A percentile compares a stretch with the other conserved stretches of the same genome.
Conservation (phyloP, 306 rosid genomes). For the Gastrolobium villosum region DNA sequence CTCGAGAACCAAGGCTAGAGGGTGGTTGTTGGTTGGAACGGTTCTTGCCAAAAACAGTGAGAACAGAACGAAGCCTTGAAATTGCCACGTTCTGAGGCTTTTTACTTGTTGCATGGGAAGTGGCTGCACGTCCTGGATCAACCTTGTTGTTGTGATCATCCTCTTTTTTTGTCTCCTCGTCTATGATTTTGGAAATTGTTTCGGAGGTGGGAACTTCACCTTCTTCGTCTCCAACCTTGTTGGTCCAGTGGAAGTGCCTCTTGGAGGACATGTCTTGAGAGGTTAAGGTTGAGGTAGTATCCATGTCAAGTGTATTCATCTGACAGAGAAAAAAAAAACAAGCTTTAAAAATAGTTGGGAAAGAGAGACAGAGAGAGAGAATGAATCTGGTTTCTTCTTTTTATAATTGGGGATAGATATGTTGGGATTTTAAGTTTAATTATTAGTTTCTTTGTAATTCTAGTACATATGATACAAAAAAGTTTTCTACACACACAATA, state of each 20-base stretch:
- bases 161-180: conserved; percentile 50
- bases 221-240: conserved; percentile 86
- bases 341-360: conserved; percentile 54
- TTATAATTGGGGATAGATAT: conserved; percentile 51
- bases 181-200: conserved; percentile 56
- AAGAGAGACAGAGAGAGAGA: conserved; percentile 34
- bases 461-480: no score
- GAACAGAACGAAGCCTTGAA: conserved; percentile 82
- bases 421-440: conserved; percentile 52
- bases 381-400: conserved; percentile 52
- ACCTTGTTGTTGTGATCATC: background rate
- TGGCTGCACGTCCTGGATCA: conserved; percentile 39
- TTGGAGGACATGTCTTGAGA: conserved; percentile 80
- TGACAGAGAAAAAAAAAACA: conserved; percentile 43
- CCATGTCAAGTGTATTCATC: conserved; percentile 62
- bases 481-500: no score
- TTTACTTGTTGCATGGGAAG: conserved; percentile 55
- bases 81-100: conserved; percentile 77
- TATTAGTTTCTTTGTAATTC: conserved; percentile 51
- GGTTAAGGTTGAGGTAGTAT: conserved; percentile 26
- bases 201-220: conserved; percentile 54
- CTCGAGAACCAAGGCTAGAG: conserved; percentile 74
- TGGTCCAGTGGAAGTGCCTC: conserved; percentile 97
- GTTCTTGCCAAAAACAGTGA: conserved; percentile 73
- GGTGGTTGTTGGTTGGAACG: conserved; percentile 60